phyloP scores from a whole-genome alignment of 2,329 filamentous ascomycete species.

The Emergomyces orientalis region DNA sequence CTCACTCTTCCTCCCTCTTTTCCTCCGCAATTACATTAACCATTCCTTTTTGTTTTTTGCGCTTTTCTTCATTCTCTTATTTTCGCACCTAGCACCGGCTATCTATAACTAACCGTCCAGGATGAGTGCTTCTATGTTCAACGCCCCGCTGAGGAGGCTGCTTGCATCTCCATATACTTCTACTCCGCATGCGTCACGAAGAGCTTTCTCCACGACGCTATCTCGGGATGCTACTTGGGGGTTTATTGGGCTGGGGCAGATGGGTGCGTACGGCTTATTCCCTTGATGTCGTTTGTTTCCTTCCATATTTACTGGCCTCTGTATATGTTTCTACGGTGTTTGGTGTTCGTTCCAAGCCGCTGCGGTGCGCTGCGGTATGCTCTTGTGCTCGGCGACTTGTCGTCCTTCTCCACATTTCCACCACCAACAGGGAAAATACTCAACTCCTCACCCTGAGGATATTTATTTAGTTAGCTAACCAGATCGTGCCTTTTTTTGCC shows the following conservation, averaged over 20 bases:
- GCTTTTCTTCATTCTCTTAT: background rate
- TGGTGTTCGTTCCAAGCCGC: background rate
- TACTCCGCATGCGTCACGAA: constrained; percentile 10
- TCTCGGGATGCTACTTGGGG: constrained; percentile 45
- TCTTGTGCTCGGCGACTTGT: background rate
- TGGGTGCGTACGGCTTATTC: constrained; percentile 41
- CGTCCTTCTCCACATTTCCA: constrained; percentile 10
- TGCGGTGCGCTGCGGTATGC: background rate
- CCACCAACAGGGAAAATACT: background rate
- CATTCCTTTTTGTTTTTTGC: background rate
- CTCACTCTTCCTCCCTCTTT: background rate
- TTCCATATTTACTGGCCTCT: background rate
- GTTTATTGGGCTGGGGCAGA: constrained; percentile 52
- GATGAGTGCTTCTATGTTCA: constrained; percentile 7
- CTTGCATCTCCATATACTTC: constrained; percentile 5
- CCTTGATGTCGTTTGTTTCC: background rate
- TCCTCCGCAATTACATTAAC: background rate
- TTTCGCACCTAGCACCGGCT: background rate
- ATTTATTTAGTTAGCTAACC: constrained; percentile 14
- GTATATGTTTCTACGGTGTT: background rate
- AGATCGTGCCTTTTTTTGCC: background rate
- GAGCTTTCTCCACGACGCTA: constrained; percentile 41
- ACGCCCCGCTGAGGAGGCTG: constrained; percentile 9
- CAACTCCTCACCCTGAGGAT: background rate
- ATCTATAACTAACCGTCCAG: background rate